Evolutionary conservation across 441 rosid species (phyloP).

Genomic region (Aquilaria agallochum): DNA sequence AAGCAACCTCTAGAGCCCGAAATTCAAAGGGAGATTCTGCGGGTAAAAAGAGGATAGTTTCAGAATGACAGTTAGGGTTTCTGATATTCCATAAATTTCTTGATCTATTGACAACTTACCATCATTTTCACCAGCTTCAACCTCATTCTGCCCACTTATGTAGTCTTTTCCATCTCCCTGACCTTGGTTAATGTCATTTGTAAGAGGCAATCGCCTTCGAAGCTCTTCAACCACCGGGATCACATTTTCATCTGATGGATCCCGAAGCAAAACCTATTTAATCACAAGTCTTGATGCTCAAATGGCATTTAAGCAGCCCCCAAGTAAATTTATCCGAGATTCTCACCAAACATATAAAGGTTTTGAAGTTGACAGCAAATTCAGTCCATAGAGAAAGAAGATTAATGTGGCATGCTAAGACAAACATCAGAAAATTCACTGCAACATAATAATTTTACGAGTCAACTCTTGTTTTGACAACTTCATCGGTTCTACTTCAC

Average conservation of each 20-base stretch:
- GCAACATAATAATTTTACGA: too few relatives aligned
- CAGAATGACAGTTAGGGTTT: conserved; percentile 4
- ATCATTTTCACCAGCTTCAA: conserved; percentile 77
- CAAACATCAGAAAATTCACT: too few relatives aligned
- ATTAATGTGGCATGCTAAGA: too few relatives aligned
- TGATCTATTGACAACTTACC: conserved; percentile 34
- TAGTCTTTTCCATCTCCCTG: conserved; percentile 53
- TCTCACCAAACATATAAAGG: neutral
- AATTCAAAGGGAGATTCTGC: conserved; percentile 85
- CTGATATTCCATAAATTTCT: neutral
- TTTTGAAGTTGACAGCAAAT: neutral
- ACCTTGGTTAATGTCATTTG: conserved; percentile 22
- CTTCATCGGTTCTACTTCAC: too few relatives aligned
- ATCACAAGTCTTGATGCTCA: neutral
- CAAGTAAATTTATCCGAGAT: neutral
- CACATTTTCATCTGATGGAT: conserved; percentile 69
- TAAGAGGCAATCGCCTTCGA: conserved; percentile 63
- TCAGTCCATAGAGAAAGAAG: neutral
- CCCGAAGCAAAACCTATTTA: conserved; percentile 72
- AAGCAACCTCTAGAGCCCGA: conserved; percentile 80
- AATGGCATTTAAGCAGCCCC: neutral
- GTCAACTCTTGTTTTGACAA: too few relatives aligned
- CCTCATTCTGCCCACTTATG: conserved; percentile 41
- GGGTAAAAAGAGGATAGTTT: conserved; percentile 15
- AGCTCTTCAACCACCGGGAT: conserved; percentile 84